Base-by-base conservation (phyloP, 106 monocot species). In the Narthecium ossifragum region DNA sequence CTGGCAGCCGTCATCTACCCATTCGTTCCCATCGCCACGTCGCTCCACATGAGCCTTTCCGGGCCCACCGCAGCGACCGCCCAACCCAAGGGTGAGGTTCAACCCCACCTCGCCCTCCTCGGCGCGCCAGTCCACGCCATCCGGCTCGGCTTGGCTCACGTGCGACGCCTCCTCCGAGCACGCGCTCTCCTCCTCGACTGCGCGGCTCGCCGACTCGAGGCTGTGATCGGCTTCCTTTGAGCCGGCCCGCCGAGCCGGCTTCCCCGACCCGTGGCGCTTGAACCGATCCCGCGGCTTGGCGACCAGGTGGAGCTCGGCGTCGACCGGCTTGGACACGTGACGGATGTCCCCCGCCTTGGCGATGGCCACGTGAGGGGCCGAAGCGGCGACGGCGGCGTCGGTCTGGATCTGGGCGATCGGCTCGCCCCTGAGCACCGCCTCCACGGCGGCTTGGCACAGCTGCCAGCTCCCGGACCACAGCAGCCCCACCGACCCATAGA, bases 401-500 rank as follows among this genome's bases (percentile, higher is more conserved):
- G 4, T 26, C 13, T 1, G 53, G 28, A 14, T 27, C 26, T 27
- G 27, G 27, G n/a, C n/a, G 22, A 58, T 58, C 22, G 34, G 58
- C 34, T 36, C 37, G 37, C 58, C 58, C 7, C 24, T 34, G 8
- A 58, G 58, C 22, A 58, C 58, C 1, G 58, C 23, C 13, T 58
- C 58, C 4, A 58, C 58, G 7, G 58, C 58, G 2, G n/a, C 58
- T 12, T 58, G 37, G 25, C 58, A 58, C 2, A 58, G 58, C 22
- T 38, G 36, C 58, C 58, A 58, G 36, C 22, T 58, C 5, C 58
- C 36, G 10, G 17, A 9, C 58, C 36, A 37, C 17, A 58, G 36
- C 24, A 58, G 39, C 37, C 58, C 58, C 6, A 38, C 58, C 34
- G 58, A 58, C 3, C 58, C 58, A 23, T 58, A 38, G 8, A 58